Conservation (phyloP, 495 filamentous ascomycete genomes). For the Daldinia childiae region DNA sequence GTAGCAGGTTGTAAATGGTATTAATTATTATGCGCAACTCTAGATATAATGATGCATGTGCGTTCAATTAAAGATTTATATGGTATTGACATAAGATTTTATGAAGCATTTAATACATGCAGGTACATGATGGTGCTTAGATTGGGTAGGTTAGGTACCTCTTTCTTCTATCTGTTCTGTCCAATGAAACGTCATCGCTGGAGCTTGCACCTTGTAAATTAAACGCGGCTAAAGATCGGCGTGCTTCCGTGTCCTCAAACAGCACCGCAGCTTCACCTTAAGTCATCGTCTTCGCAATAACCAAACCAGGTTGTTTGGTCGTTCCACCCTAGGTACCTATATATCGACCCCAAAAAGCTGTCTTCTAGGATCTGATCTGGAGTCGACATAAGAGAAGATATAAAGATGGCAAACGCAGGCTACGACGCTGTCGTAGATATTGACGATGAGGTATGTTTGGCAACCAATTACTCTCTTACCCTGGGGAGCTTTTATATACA, state of each 20-base stretch:
- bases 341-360: neutral
- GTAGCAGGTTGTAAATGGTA: too few species aligned
- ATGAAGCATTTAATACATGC: neutral
- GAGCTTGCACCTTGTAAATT: slow-evolving; percentile 20
- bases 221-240: slow-evolving; percentile 38
- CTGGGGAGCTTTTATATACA: slow-evolving; percentile 3
- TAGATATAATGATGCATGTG: neutral
- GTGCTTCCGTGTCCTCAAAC: slow-evolving; percentile 42
- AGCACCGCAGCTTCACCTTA: slow-evolving; percentile 1
- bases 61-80: neutral
- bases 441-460: slow-evolving; percentile 78
- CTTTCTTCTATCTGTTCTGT: too few species aligned
- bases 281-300: neutral
- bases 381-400: neutral
- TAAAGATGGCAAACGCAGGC: slow-evolving; percentile 77
- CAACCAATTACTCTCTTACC: neutral
- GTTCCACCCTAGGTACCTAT: neutral
- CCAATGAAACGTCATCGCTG: slow-evolving; percentile 23
- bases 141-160: too few species aligned
- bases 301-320: neutral
- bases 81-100: neutral
- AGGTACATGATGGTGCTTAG: slow-evolving; percentile 4
- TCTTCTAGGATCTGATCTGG: too few species aligned
- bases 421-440: slow-evolving; percentile 99
- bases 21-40: too few species aligned